Percentiles rank a stretch among this genome's conserved stretches.
phyloP scores from a whole-genome alignment of 1,284 basidiomycete species.

The Pholiota adiposa region DNA sequence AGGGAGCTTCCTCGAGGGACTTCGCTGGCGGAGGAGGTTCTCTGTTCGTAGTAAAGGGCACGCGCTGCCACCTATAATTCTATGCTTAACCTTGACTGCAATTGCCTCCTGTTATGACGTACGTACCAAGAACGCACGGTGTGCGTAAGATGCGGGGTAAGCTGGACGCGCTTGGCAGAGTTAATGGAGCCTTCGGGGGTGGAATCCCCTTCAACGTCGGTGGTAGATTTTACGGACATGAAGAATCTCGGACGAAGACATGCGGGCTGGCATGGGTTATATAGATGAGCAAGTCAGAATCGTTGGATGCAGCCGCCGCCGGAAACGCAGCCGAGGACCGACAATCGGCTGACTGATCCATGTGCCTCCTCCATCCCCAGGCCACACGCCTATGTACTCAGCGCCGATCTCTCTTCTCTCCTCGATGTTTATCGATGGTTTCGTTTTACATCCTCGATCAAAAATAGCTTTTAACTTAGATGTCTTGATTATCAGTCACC shows the following conservation, averaged over 20 bases:
- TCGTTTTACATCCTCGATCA: no score
- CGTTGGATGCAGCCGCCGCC: not conserved
- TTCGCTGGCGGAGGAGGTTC: slow-evolving; percentile 44
- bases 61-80: slow-evolving; percentile 27
- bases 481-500: no score
- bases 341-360: not conserved
- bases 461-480: no score
- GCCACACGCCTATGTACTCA: not conserved
- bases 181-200: not conserved
- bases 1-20: slow-evolving; percentile 49
- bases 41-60: slow-evolving; percentile 37
- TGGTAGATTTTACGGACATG: not conserved
- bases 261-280: not conserved
- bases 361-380: not conserved
- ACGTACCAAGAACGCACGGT: slow-evolving; percentile 41
- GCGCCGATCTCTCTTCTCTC: not conserved
- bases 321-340: not conserved
- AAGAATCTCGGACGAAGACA: not conserved
- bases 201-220: not conserved
- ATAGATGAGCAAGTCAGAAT: not conserved
- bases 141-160: not conserved
- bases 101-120: not conserved
- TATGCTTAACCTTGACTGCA: not conserved
- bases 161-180: not conserved
- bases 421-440: not conserved